phyloP scores from a whole-genome alignment of 305 asterid species.

The Ajuga reptans region DNA sequence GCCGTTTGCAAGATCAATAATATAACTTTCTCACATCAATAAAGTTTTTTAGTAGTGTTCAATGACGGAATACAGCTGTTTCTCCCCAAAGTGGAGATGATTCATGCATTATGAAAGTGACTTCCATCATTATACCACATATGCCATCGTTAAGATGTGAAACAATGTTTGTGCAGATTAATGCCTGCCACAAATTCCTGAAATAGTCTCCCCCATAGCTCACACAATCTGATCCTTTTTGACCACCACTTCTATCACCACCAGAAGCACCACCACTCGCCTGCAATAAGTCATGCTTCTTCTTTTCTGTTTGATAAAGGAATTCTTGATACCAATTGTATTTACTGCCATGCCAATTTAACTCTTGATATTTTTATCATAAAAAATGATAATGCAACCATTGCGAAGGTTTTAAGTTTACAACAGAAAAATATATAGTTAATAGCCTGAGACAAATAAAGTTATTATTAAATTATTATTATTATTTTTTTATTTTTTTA shows the following conservation, averaged over 20 bases:
- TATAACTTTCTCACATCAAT: background rate
- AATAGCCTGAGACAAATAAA: background rate
- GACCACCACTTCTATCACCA: background rate
- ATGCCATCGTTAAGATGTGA: conserved; percentile 13
- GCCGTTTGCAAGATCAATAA: background rate
- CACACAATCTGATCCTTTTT: background rate
- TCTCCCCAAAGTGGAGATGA: background rate
- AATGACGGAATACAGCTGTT: background rate
- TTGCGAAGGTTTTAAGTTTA: background rate
- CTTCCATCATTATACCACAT: conserved; percentile 1
- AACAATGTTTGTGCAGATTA: background rate
- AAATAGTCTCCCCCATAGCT: background rate
- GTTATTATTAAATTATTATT: background rate
- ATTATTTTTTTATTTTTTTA: background rate
- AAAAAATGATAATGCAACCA: background rate
- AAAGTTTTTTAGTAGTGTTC: background rate
- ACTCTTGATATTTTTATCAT: background rate
- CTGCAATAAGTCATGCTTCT: background rate
- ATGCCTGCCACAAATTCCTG: background rate
- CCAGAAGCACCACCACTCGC: background rate
- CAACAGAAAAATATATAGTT: background rate
- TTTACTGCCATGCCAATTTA: background rate
- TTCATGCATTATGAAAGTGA: conserved; percentile 4
- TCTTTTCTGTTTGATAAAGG: background rate
- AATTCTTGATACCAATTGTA: background rate